phyloP scores from a whole-genome alignment of 2,329 filamentous ascomycete genomes.

The Pyrenophora seminiperda region DNA sequence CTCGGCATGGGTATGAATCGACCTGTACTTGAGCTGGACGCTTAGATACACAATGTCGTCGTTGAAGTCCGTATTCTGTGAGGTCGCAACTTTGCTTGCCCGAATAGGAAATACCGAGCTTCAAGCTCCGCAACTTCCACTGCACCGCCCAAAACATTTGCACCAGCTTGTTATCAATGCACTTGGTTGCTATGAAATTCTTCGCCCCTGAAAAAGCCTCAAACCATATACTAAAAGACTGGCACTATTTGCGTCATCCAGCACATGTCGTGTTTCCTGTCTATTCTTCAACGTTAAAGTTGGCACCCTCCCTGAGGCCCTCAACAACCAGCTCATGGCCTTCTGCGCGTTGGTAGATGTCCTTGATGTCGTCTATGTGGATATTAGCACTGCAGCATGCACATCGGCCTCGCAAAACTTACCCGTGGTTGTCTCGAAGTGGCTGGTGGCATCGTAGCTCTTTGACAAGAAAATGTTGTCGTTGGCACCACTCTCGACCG shows the following conservation, averaged over 20 bases:
- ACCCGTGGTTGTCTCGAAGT: conserved; percentile 89
- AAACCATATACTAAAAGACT: conserved; percentile 18
- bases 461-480: conserved; percentile 98
- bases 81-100: neutral
- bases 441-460: conserved; percentile 96
- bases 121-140: conserved; percentile 12
- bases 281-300: conserved; percentile 66
- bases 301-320: conserved; percentile 79
- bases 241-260: conserved; percentile 14
- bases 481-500: conserved; percentile 76
- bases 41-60: too few species aligned
- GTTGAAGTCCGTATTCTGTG: neutral
- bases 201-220: conserved; percentile 1
- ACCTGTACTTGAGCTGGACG: neutral
- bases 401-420: conserved; percentile 26
- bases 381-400: conserved; percentile 14
- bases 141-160: neutral
- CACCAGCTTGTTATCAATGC: conserved; percentile 7
- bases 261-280: neutral
- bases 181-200: conserved; percentile 15
- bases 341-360: conserved; percentile 84
- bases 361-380: conserved; percentile 82
- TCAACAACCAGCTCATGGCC: conserved; percentile 88
- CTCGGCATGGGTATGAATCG: neutral
- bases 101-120: conserved; percentile 21